Percentiles rank a stretch among this genome's conserved stretches.
Evolutionary conservation across 441 rosid species (phyloP).

Genomic region (Gossypium gossypioides): DNA sequence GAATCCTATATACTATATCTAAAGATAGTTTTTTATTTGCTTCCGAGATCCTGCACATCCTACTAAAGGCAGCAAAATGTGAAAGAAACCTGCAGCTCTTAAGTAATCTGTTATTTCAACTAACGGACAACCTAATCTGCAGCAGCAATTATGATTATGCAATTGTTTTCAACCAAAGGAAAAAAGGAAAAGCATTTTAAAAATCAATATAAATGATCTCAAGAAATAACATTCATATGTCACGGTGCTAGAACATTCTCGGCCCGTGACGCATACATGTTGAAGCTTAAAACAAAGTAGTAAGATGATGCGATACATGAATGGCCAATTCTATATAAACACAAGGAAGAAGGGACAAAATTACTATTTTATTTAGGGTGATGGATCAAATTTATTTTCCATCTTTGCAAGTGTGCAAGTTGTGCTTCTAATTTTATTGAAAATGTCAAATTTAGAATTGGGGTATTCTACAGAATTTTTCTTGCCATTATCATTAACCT

Average conservation of each 20-base stretch:
- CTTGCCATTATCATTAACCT: neutral
- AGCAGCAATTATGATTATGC: neutral
- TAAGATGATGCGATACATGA: neutral
- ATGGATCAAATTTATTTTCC: neutral
- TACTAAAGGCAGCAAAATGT: slow-evolving; percentile 1
- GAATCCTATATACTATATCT: neutral
- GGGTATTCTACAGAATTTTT: neutral
- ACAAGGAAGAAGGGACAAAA: neutral
- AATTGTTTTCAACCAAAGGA: neutral
- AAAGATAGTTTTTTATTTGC: neutral
- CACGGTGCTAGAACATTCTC: neutral
- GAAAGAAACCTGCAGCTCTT: neutral
- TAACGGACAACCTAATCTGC: neutral
- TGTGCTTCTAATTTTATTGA: neutral
- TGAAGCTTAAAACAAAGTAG: neutral
- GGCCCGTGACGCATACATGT: neutral
- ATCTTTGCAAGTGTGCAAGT: neutral
- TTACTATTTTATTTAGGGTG: neutral
- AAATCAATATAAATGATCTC: neutral
- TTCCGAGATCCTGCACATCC: neutral
- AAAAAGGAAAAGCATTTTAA: neutral
- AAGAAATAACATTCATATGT: neutral
- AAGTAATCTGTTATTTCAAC: neutral
- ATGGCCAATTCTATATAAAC: neutral
- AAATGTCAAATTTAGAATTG: neutral